A percentile compares a stretch with the other conserved stretches of the same genome.
phyloP scores from a whole-genome alignment of 352 stramenopile genomes.

The Phytopythium litorale region DNA sequence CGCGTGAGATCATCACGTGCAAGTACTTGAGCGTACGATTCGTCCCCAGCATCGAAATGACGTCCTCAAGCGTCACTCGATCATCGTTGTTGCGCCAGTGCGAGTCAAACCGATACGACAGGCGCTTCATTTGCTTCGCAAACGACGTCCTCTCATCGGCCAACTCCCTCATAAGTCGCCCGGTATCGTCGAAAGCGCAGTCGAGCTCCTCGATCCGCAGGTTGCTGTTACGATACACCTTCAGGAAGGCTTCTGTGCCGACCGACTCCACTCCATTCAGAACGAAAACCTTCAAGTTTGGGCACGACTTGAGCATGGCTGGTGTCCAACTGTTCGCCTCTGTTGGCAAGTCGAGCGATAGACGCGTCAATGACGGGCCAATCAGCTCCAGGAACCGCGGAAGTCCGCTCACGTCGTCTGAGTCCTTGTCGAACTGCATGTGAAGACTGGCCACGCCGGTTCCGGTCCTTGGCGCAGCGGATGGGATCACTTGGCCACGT shows the following conservation, averaged over 20 bases:
- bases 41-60: background rate
- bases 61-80: background rate
- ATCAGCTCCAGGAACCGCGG: slow-evolving; percentile 1
- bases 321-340: background rate
- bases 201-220: background rate
- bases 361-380: background rate
- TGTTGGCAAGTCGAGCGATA: background rate
- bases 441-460: background rate
- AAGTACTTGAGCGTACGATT: background rate
- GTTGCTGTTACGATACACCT: background rate
- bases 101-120: background rate
- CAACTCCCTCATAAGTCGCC: background rate
- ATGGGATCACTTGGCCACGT: background rate
- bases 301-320: background rate
- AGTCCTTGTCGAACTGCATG: background rate
- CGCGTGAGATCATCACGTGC: background rate
- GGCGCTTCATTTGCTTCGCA: background rate
- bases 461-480: background rate
- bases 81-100: background rate
- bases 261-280: background rate
- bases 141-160: background rate
- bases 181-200: background rate
- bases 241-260: background rate
- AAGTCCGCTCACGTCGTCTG: background rate
- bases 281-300: background rate